A percentile compares a stretch with the other conserved stretches of the same genome.
These are phyloP conservation scores for Yamadazyma sp. DNA, from an alignment of 805 yeast species.

Conservation along the genomic window DNA sequence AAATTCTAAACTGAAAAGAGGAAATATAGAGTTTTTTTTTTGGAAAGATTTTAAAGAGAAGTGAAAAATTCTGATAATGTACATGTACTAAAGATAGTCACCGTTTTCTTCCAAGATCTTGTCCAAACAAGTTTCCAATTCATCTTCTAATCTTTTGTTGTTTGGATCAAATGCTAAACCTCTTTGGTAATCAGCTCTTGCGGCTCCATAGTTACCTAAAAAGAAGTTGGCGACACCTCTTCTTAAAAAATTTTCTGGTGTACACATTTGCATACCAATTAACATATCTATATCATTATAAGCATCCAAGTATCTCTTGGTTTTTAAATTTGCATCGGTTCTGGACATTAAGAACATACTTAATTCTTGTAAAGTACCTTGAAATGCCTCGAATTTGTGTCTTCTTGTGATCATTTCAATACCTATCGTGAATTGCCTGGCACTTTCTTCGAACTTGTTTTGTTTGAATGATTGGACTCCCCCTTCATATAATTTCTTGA, in stretches of 20 bases:
- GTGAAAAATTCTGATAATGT: too few relatives aligned
- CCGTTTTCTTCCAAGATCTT: conserved; percentile 59
- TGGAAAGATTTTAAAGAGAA: too few relatives aligned
- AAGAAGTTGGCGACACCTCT: conserved; percentile 63
- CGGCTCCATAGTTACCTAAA: conserved; percentile 59
- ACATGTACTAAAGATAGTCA: conserved; percentile 39
- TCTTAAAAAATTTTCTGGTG: conserved; percentile 71
- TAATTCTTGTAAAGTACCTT: conserved; percentile 65
- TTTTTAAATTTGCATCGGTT: conserved; percentile 63
- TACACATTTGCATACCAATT: conserved; percentile 52
- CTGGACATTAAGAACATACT: conserved; percentile 65
- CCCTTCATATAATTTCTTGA: conserved; percentile 61
- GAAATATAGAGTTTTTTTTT: too few relatives aligned
- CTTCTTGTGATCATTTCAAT: conserved; percentile 66
- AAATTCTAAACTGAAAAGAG: too few relatives aligned
- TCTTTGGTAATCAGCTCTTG: conserved; percentile 67
- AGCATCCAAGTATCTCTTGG: conserved; percentile 55
- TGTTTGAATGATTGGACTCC: conserved; percentile 58
- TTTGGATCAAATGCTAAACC: conserved; percentile 63
- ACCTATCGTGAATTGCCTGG: conserved; percentile 62
- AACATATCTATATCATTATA: conserved; percentile 68
- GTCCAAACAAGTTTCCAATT: conserved; percentile 44
- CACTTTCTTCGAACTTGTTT: conserved; percentile 55
- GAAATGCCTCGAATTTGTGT: conserved; percentile 72
- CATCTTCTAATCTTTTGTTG: conserved; percentile 47